A percentile compares a stretch with the other conserved stretches of the same genome.
Conservation (phyloP, 768 basidiomycete species). For the Leccinum longicurvipes region DNA sequence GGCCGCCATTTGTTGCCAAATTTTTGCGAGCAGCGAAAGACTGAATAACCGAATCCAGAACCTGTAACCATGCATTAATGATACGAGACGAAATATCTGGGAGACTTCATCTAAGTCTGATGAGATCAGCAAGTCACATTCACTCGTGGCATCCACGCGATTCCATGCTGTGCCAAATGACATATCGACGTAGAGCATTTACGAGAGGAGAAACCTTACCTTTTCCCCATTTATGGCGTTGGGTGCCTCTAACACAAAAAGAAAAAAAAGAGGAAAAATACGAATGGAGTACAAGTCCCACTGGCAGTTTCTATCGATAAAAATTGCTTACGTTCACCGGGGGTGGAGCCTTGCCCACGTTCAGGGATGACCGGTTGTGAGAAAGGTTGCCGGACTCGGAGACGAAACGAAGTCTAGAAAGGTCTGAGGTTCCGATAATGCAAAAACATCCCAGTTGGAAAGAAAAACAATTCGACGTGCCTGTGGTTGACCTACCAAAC, state of each 20-base stretch:
- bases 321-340: background rate
- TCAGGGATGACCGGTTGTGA: constrained; percentile 11
- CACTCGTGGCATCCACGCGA: constrained; percentile 20
- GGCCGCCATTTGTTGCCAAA: constrained; percentile 8
- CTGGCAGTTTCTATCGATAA: background rate
- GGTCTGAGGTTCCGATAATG: background rate
- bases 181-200: background rate
- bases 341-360: background rate
- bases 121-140: background rate
- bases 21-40: background rate
- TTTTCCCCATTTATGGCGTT: background rate
- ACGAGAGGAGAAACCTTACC: background rate
- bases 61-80: background rate
- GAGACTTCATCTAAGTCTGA: background rate
- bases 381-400: background rate
- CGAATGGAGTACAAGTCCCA: background rate
- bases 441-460: background rate
- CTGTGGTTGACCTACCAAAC: background rate
- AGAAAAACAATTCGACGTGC: background rate
- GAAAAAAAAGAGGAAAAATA: background rate
- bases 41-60: constrained; percentile 6
- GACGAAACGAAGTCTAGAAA: background rate
- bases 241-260: background rate
- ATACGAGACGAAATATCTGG: background rate
- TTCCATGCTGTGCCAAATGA: constrained; percentile 14